Conservation (phyloP, 83 land plant genomes). For the Thuja plicata region DNA sequence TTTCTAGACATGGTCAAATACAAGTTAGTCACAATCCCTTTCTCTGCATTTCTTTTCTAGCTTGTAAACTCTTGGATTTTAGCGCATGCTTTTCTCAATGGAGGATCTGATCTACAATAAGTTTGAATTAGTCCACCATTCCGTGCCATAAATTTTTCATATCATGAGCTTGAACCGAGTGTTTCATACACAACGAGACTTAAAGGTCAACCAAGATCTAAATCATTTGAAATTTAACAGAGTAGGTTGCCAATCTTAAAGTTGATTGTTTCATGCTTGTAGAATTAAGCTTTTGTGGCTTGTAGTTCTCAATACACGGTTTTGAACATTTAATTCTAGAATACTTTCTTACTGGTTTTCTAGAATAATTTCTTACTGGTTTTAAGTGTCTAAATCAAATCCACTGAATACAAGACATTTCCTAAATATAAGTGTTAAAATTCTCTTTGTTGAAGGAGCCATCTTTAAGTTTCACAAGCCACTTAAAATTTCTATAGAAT, state of each 20-base stretch:
- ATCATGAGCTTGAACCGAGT: neutral
- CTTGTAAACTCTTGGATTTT: neutral
- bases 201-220: neutral
- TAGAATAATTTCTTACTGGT: too few species aligned
- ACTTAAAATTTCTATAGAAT: too few species aligned
- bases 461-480: too few species aligned
- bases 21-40: conserved; percentile 42
- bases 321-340: neutral
- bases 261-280: neutral
- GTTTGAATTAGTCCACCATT: neutral
- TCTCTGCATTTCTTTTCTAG: neutral
- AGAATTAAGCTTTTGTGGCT: neutral
- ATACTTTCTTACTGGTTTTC: neutral
- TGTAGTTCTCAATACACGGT: neutral
- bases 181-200: neutral
- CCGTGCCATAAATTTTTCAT: neutral
- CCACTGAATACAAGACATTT: too few species aligned
- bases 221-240: neutral
- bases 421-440: too few species aligned
- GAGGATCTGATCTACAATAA: neutral
- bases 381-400: too few species aligned
- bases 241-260: neutral
- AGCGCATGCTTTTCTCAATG: neutral
- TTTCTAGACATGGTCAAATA: conserved; percentile 88
- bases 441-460: too few species aligned